Percentiles rank a stretch among this genome's conserved stretches.
Conservation (phyloP, 2,329 filamentous ascomycete genomes). For the Aspergillus versicolor region DNA sequence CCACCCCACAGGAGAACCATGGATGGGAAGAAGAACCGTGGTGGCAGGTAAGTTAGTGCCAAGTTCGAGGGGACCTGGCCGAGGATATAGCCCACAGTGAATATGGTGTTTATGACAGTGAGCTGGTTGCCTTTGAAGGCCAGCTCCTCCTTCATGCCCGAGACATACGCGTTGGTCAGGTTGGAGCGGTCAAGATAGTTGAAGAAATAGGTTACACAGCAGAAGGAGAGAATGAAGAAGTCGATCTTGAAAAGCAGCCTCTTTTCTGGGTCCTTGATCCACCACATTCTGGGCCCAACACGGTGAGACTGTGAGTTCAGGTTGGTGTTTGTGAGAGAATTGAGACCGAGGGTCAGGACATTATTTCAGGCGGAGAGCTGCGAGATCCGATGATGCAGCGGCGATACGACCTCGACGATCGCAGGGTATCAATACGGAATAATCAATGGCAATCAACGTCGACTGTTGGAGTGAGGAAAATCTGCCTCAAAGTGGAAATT, state of each 20-base stretch:
- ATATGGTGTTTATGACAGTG: conserved; percentile 26
- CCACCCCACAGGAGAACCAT: conserved; percentile 34
- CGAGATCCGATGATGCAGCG: neutral
- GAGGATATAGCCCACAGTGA: conserved; percentile 27
- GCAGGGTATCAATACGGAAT: too few relatives aligned
- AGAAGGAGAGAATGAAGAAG: conserved; percentile 48
- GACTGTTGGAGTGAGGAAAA: too few relatives aligned
- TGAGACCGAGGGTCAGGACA: neutral
- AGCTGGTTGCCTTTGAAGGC: conserved; percentile 31
- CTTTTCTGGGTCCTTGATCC: conserved; percentile 6
- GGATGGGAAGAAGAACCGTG: conserved; percentile 27
- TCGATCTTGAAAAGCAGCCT: conserved; percentile 53
- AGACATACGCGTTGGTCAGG: conserved; percentile 49
- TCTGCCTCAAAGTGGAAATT: too few relatives aligned
- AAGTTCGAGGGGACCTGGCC: conserved; percentile 25
- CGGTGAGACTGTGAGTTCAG: too few relatives aligned
- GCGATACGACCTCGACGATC: neutral
- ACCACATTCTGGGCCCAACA: too few relatives aligned
- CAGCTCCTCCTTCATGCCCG: conserved; percentile 36
- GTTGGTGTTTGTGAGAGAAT: too few relatives aligned
- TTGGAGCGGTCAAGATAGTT: conserved; percentile 51
- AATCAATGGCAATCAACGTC: too few relatives aligned
- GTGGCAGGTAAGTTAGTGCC: conserved; percentile 27
- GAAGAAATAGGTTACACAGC: conserved; percentile 50
- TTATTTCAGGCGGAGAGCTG: neutral